Base-by-base conservation (phyloP, 129 eudicot genomes). In the Pseudognaphalium luteoalbum region DNA sequence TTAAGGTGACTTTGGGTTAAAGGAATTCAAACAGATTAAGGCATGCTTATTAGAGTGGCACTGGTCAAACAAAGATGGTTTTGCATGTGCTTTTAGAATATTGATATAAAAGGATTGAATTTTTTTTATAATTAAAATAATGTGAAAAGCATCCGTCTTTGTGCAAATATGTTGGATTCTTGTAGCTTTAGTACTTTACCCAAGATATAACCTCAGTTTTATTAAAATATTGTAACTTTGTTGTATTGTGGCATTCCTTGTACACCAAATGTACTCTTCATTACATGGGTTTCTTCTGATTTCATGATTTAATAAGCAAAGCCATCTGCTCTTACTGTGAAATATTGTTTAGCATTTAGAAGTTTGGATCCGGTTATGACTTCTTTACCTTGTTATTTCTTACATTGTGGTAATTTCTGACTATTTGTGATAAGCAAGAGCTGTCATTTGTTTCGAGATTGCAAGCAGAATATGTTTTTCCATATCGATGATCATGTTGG, bases 91-190 rank as follows among this genome's bases (percentile, higher is more conserved):
- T 72, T 8, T 71, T 60, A n/a, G 56, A 7, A 37, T 54, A 66
- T 29, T 54, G 15, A 80, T 19, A 6, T 42, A 78, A 47, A 25
- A 51, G 33, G 32, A 0, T 21, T 17, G 28, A 0, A 25, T 51
- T 71, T 30, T 19, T 25, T 72, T 22, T 20, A 1, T 20, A 1
- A 57, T 19, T 14, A 47, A 78, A 78, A 69, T 22, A 30, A 70
- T 60, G 42, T 44, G 35, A 59, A 70, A 78, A 78, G 81, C 71
- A 42, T 42, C 19, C 5, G 29, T 70, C 81, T 70, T 78, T 78
- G 50, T 59, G 76, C 81, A 78, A 70, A 70, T 29, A 78, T 42
- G 81, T 70, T 78, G 71, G 70, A 34, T 78, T 59, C 81, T 70
- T 78, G 63, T 44, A 42, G 28, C 81, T 78, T 78, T 78, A 59